Percentiles rank a stretch among this genome's conserved stretches.
phyloP scores from a whole-genome alignment of 352 stramenopile species.

The Achlya hypogyna region DNA sequence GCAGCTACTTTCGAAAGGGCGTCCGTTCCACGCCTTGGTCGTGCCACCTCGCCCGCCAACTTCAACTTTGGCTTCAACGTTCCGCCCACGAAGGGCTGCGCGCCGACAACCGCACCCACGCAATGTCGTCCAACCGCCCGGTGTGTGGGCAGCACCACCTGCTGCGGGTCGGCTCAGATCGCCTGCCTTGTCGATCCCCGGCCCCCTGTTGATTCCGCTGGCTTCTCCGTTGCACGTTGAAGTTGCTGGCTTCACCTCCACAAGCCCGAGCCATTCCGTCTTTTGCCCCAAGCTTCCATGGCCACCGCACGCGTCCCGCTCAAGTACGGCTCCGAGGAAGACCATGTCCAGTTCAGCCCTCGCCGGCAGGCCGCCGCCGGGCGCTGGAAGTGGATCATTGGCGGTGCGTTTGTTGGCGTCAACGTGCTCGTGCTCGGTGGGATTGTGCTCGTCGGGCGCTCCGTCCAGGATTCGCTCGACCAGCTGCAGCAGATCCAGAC shows the following conservation, averaged over 20 bases:
- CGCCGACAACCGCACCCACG: too few relatives aligned
- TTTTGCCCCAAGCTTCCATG: background rate
- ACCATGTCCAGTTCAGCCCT: background rate
- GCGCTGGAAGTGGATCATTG: background rate
- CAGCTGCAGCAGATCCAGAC: background rate
- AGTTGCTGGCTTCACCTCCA: background rate
- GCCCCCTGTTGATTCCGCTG: background rate
- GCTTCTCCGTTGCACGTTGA: too few relatives aligned
- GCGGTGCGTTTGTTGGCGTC: background rate
- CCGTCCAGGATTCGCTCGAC: background rate
- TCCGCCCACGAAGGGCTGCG: background rate
- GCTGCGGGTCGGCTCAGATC: too few relatives aligned
- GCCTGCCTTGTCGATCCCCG: too few relatives aligned
- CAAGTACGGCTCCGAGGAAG: slow-evolving; percentile 3
- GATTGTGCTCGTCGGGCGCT: background rate
- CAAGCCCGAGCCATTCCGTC: background rate
- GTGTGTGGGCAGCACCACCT: background rate
- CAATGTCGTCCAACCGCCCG: too few relatives aligned
- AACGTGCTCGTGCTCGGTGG: background rate
- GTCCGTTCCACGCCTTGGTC: background rate
- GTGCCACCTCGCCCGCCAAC: background rate
- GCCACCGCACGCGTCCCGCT: background rate
- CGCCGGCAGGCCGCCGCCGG: background rate
- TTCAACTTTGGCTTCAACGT: background rate
- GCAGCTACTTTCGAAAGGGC: background rate